A percentile compares a stretch with the other conserved stretches of the same genome.
Conservation (phyloP, 345 rosid species). For the Litchi chinensis region DNA sequence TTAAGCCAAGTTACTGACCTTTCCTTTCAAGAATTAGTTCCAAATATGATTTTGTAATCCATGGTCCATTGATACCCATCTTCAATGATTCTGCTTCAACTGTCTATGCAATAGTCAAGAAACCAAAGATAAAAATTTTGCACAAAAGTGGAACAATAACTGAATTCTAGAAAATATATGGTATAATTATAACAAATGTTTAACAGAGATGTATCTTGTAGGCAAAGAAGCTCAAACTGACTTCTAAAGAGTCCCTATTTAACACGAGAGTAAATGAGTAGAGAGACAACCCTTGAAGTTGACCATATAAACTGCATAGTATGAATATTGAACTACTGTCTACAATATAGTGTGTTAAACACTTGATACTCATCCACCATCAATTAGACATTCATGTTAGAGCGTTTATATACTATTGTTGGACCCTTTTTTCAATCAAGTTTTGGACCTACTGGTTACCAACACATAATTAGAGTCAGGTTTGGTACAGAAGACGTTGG, state of each 20-base stretch:
- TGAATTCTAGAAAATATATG: not conserved
- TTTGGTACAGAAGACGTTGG: too few relatives aligned
- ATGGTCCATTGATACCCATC: constrained; percentile 77
- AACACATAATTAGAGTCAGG: too few relatives aligned
- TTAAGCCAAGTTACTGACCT: constrained; percentile 50
- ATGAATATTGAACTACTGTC: not conserved
- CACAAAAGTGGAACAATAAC: not conserved
- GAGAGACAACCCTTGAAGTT: not conserved
- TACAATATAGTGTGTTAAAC: not conserved
- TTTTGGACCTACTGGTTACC: too few relatives aligned
- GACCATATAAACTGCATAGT: not conserved
- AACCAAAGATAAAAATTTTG: constrained; percentile 17
- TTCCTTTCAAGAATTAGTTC: constrained; percentile 94
- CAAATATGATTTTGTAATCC: constrained; percentile 96
- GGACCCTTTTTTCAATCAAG: too few relatives aligned
- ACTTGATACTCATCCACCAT: not conserved
- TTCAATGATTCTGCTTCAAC: constrained; percentile 92
- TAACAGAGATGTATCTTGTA: not conserved
- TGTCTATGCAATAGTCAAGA: constrained; percentile 51
- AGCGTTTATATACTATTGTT: too few relatives aligned
- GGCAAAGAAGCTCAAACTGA: not conserved
- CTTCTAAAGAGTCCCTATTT: not conserved
- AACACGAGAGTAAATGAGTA: not conserved
- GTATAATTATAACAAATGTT: not conserved
- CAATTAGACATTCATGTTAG: not conserved